A percentile compares a stretch with the other conserved stretches of the same genome.
phyloP scores from a whole-genome alignment of 306 rosid species.

The Senna siamea region DNA sequence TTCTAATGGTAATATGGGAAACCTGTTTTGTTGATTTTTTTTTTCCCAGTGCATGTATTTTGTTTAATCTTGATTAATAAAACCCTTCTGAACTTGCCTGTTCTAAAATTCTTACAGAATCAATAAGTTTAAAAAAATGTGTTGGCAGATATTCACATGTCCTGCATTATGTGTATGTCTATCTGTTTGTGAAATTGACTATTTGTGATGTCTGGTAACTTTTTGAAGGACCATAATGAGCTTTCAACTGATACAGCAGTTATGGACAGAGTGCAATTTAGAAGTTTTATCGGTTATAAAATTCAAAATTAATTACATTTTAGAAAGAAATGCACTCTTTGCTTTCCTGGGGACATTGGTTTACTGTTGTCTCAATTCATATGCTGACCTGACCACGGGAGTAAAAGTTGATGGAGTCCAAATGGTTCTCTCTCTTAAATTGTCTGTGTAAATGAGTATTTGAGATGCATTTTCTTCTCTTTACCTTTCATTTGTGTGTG shows the following conservation, averaged over 20 bases:
- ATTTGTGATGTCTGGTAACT: conserved; percentile 18
- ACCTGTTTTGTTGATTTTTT: conserved; percentile 7
- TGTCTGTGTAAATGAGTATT: background rate
- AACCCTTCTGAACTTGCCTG: conserved; percentile 25
- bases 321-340: conserved; percentile 8
- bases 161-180: conserved; percentile 12
- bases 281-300: background rate
- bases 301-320: background rate
- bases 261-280: background rate
- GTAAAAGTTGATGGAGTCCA: conserved; percentile 15
- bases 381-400: conserved; percentile 9
- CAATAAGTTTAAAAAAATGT: background rate
- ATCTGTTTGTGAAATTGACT: background rate
- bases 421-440: background rate
- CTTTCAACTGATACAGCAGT: background rate
- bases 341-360: conserved; percentile 1
- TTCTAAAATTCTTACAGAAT: background rate
- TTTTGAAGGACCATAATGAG: background rate
- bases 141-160: background rate
- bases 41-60: background rate
- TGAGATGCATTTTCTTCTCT: background rate
- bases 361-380: background rate
- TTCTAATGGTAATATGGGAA: conserved; percentile 63
- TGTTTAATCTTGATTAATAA: background rate
- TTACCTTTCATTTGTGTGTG: background rate